Evolutionary conservation across 1,284 basidiomycete genomes (phyloP).

Genomic region (Microbotryum saponariae): DNA sequence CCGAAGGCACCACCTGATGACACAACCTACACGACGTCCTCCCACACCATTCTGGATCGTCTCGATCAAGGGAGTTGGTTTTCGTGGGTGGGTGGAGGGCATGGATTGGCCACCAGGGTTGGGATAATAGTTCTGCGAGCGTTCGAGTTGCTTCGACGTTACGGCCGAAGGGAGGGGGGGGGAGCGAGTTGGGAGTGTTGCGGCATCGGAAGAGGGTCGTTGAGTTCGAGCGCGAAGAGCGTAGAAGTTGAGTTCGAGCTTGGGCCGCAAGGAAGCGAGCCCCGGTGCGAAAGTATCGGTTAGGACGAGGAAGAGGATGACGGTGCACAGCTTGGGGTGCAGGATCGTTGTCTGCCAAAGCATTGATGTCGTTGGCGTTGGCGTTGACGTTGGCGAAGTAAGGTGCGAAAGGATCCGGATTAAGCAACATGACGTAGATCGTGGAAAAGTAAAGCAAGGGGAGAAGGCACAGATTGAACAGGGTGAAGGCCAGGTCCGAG

Average conservation of each 20-base stretch:
- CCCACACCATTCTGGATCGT: slow-evolving; percentile 6
- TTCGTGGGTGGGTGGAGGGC: background rate
- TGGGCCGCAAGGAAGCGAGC: no score
- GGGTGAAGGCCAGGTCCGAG: background rate
- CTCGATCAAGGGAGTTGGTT: background rate
- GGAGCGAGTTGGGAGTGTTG: background rate
- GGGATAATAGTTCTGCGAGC: background rate
- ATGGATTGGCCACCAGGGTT: background rate
- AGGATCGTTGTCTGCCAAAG: no score
- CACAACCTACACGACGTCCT: slow-evolving; percentile 12
- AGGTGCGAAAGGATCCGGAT: background rate
- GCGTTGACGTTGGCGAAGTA: slow-evolving; percentile 1
- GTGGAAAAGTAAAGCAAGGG: background rate
- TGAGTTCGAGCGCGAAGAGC: no score
- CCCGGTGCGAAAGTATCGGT: no score
- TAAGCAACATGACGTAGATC: background rate
- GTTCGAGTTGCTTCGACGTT: background rate
- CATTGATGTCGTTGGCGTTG: no score
- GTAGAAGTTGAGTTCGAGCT: no score
- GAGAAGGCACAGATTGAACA: background rate
- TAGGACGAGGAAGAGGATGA: no score
- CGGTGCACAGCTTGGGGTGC: no score
- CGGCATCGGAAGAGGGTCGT: background rate
- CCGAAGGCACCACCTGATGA: background rate
- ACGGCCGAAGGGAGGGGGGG: background rate